phyloP scores from a whole-genome alignment of 2,329 filamentous ascomycete genomes.

The Curvularia spicifera region DNA sequence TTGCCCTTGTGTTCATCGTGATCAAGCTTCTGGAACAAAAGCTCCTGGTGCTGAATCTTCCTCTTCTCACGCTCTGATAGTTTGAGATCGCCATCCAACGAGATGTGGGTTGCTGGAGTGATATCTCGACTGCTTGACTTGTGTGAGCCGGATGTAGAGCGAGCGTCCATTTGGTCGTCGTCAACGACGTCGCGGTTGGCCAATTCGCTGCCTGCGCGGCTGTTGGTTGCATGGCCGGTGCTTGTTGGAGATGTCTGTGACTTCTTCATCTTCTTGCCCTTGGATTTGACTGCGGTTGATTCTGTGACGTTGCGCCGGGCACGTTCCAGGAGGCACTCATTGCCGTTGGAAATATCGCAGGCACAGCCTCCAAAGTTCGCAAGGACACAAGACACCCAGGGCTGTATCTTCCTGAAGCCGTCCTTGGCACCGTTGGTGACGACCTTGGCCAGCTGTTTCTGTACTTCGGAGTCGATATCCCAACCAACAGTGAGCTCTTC shows the following conservation, averaged over 20 bases:
- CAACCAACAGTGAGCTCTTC: slow-evolving; percentile 72
- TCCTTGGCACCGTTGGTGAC: slow-evolving; percentile 68
- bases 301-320: slow-evolving; percentile 43
- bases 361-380: slow-evolving; percentile 82
- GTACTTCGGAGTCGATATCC: slow-evolving; percentile 57
- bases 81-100: slow-evolving; percentile 56
- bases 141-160: slow-evolving; percentile 63
- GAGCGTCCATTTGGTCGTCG: slow-evolving; percentile 62
- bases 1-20: slow-evolving; percentile 61
- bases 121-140: slow-evolving; percentile 66
- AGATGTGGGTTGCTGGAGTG: slow-evolving; percentile 63
- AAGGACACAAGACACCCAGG: slow-evolving; percentile 72
- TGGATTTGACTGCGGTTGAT: slow-evolving; percentile 49
- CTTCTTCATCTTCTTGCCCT: slow-evolving; percentile 57
- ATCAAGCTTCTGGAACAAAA: slow-evolving; percentile 67
- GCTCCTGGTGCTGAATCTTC: slow-evolving; percentile 68
- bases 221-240: slow-evolving; percentile 60
- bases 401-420: slow-evolving; percentile 65
- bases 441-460: slow-evolving; percentile 66
- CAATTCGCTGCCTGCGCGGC: slow-evolving; percentile 66
- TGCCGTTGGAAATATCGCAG: slow-evolving; percentile 60
- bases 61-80: slow-evolving; percentile 67
- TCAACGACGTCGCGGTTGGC: slow-evolving; percentile 58
- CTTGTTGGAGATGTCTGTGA: slow-evolving; percentile 61
- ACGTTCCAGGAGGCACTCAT: slow-evolving; percentile 47